Base-by-base conservation (phyloP, 1,284 basidiomycete species). In the Omphalotus olearius region DNA sequence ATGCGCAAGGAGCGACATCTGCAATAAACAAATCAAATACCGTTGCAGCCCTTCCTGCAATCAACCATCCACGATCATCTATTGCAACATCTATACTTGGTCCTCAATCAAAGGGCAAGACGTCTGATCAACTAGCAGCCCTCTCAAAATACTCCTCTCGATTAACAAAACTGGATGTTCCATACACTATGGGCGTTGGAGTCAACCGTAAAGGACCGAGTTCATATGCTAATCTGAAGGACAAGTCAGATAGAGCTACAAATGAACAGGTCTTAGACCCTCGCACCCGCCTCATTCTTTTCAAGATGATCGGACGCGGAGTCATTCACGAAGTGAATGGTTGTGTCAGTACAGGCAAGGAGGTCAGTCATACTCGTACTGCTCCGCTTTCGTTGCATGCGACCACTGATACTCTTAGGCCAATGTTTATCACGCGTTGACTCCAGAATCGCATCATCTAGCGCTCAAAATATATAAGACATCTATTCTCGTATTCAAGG, bases 381-480 rank as follows among this genome's bases (percentile, higher is more conserved):
- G n/a, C 39, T 38, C 38, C 17, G 44, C 6, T 38, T 57, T 54
- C 46, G 40, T 45, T 45, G 9, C 2, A 33, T 7, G 9, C 13
- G 4, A 33, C 23, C 23, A 5, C 37, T 45, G 30, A 56, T 30
- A 48, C 47, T 39, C 17, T 18, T 57, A 94, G 92, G 93, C 93
- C 2, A 97, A 96, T 59, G 93, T 97, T 6, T 97, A 97, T 64
- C 92, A 94, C 64, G 91, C 92, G 0, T 65, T 86, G 39, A 82
- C 86, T 0, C 80, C 85, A 0, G 76, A 79, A 9, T 69, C 70
- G 14, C 68, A 69, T 14, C 90, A 88, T 66, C 71, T 95, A 30
- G 94, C 96, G 0, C 78, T 99, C 57, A 99, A 99, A 70, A 96
- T 99, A 59, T 99, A 96, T 76, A 97, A 99, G 67, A 99, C 97